A percentile compares a stretch with the other conserved stretches of the same genome.
These are phyloP conservation scores for Phytophthora capsici DNA, from an alignment of 352 stramenopile species.

Conservation along the genomic window DNA sequence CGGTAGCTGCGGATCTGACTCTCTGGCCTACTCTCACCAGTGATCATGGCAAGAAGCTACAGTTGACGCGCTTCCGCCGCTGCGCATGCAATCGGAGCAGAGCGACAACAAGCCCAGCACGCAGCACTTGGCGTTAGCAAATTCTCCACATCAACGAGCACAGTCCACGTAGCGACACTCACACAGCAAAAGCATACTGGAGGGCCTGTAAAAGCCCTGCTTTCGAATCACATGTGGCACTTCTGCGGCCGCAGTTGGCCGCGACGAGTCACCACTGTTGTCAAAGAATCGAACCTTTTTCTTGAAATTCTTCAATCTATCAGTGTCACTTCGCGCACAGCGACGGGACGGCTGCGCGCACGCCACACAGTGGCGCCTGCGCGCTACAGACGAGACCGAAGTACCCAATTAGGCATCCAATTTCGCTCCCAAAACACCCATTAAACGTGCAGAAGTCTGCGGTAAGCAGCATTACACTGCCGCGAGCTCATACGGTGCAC, in stretches of 20 bases:
- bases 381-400: conserved; percentile 11
- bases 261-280: conserved; percentile 19
- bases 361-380: conserved; percentile 30
- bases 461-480: no score
- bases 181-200: conserved; percentile 25
- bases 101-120: background rate
- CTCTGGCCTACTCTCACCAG: conserved; percentile 23
- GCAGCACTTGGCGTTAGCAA: background rate
- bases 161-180: background rate
- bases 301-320: conserved; percentile 37
- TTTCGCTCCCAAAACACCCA: background rate
- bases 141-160: background rate
- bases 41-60: conserved; percentile 1
- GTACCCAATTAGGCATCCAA: no score
- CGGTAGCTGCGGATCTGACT: conserved; percentile 37
- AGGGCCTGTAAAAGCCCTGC: conserved; percentile 24
- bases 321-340: conserved; percentile 12
- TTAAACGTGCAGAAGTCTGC: no score
- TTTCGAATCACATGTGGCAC: conserved; percentile 27
- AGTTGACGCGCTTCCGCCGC: background rate
- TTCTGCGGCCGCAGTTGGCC: conserved; percentile 17
- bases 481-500: no score
- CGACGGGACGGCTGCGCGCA: conserved; percentile 9
- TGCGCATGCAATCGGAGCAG: background rate
- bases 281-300: conserved; percentile 33